Percentiles rank a stretch among this genome's conserved stretches.
Conservation (phyloP, 164 flowering plant species). For the Macadamia tetraphylla region DNA sequence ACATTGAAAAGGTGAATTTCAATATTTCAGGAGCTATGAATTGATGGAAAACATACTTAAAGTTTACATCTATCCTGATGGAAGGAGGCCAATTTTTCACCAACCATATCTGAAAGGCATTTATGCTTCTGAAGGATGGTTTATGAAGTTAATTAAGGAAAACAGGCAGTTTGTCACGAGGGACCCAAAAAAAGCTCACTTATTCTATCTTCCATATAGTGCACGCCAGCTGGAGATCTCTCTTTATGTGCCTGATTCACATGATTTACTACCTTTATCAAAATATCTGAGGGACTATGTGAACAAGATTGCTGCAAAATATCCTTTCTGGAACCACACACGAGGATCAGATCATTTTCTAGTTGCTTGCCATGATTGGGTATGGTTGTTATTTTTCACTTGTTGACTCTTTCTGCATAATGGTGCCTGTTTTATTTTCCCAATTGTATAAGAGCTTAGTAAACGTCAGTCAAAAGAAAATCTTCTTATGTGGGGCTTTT, state of each 20-base stretch:
- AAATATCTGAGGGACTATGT: background rate
- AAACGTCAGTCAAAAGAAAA: no score
- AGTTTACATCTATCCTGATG: background rate
- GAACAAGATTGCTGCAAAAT: background rate
- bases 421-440: background rate
- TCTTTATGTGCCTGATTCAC: background rate
- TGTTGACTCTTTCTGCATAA: background rate
- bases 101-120: background rate
- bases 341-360: background rate
- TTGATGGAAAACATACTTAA: background rate
- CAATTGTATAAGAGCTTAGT: background rate
- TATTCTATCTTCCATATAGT: background rate
- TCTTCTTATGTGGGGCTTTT: background rate
- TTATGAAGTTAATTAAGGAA: background rate
- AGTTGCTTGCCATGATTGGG: slow-evolving; percentile 3
- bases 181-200: background rate
- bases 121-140: background rate
- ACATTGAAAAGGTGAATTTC: background rate
- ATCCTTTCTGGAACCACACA: slow-evolving; percentile 1
- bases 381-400: background rate
- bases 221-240: background rate
- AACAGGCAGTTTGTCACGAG: background rate
- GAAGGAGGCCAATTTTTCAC: background rate
- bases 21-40: background rate
- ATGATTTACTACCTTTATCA: background rate